phyloP scores from a whole-genome alignment of 805 yeast genomes.

The Saturnispora kantuleensis region DNA sequence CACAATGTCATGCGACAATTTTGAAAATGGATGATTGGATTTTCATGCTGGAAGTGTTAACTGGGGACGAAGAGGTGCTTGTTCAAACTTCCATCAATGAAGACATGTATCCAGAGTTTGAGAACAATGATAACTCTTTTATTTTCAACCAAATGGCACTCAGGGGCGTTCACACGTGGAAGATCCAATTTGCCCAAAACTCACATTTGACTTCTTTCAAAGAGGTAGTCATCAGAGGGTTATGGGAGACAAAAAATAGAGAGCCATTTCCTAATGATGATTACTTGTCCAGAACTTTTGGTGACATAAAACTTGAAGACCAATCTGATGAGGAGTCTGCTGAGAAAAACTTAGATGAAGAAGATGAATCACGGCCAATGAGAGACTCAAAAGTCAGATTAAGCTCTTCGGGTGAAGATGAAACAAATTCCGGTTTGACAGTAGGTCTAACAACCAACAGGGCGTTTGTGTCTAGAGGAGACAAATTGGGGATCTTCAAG shows the following conservation, averaged over 20 bases:
- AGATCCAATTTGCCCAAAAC: slow-evolving; percentile 41
- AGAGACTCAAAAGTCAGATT: slow-evolving; percentile 23
- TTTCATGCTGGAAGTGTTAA: slow-evolving; percentile 39
- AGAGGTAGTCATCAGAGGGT: slow-evolving; percentile 35
- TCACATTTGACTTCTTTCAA: slow-evolving; percentile 43
- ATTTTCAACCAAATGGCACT: slow-evolving; percentile 31
- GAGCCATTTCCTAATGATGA: slow-evolving; percentile 39
- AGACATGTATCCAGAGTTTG: slow-evolving; percentile 27
- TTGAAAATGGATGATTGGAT: slow-evolving; percentile 39
- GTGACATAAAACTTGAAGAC: slow-evolving; percentile 27
- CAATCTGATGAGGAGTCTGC: slow-evolving; percentile 22
- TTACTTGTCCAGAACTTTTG: slow-evolving; percentile 45
- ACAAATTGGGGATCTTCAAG: slow-evolving; percentile 72
- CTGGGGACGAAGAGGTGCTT: slow-evolving; percentile 8
- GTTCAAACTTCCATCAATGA: slow-evolving; percentile 36
- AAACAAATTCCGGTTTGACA: slow-evolving; percentile 50
- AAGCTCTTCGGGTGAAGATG: slow-evolving; percentile 16
- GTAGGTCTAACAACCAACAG: slow-evolving; percentile 64
- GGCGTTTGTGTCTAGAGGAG: slow-evolving; percentile 70
- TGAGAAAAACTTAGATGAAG: slow-evolving; percentile 26
- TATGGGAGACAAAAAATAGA: slow-evolving; percentile 54
- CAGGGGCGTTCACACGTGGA: slow-evolving; percentile 39
- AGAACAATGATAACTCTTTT: background rate
- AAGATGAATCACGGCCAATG: slow-evolving; percentile 10
- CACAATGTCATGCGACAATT: slow-evolving; percentile 28